Base-by-base conservation (phyloP, 352 stramenopile species). In the Phytopythium montanum region DNA sequence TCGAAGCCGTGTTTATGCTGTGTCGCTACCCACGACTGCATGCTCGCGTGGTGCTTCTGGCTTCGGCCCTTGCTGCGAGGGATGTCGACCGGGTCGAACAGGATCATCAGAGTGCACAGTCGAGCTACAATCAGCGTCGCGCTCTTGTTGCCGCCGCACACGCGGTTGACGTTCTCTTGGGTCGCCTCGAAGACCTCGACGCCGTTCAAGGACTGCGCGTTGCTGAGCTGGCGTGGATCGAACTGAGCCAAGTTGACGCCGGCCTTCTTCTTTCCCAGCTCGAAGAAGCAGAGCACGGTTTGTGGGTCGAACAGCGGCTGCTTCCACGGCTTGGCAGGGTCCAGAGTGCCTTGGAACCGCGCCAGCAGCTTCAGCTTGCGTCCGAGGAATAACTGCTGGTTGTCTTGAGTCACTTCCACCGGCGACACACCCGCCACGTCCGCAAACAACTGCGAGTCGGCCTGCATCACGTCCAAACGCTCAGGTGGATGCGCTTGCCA, bases 1-100 rank as follows among this genome's bases (percentile, higher is more conserved):
- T 92, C 82, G 42, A 80, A 89, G 0, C 76, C 79, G 9, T 75
- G 67, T 1, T 72, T 62, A 8, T 54, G 41, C 44, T 92, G 78
- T 2, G 42, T 60, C 12, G 14, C 44, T 18, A 85, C 66, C 82
- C 80, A 92, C 2, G 62, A 46, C 1, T 53, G 34, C 8, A 78
- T 39, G 34, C 60, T 68, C 0, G 21, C 21, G 12, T 55, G 28
- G 16, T 12, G 55, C 34, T 33, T 54, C 23, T 41, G 57, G 54
- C 67, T 64, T 25, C 64, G 72, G 1, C 61, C 56, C 48, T 67
- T 69, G 19, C 36, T 66, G n/a, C 68, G 72, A 0, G 69, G 68
- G 16, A 75, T 44, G 64, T 75, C 66, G 0, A 45, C 41, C 12
- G 63, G 68, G 26, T 82, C 67, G 1, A 14, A 44, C n/a, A 75